Conservation (phyloP, 768 basidiomycete species). For the Boletus reticulatus region DNA sequence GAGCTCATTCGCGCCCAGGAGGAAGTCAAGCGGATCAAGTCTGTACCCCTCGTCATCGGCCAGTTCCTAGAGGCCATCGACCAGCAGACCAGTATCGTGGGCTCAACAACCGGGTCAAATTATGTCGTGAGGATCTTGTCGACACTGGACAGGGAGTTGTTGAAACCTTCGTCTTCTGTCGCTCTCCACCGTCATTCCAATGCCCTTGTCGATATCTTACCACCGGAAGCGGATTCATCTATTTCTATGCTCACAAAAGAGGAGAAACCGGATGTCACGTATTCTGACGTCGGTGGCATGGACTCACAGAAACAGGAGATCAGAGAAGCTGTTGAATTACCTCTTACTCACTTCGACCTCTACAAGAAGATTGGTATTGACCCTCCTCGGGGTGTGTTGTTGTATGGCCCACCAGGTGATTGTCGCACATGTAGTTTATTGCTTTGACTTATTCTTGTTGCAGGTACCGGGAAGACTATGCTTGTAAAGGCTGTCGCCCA, state of each 20-base stretch:
- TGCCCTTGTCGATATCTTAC: constrained; percentile 95
- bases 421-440: constrained; percentile 11
- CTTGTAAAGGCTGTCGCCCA: constrained; percentile 99
- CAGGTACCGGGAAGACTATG: constrained; percentile 99
- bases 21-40: constrained; percentile 99
- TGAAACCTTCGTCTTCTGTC: constrained; percentile 96
- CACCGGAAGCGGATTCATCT: constrained; percentile 96
- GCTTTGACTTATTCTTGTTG: constrained; percentile 2
- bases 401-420: constrained; percentile 94
- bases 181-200: constrained; percentile 99
- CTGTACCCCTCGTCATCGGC: constrained; percentile 97
- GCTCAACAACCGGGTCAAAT: constrained; percentile 96
- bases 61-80: constrained; percentile 99
- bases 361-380: constrained; percentile 99
- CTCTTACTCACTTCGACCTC: constrained; percentile 93
- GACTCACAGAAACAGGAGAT: constrained; percentile 99
- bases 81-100: constrained; percentile 95
- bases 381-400: constrained; percentile 93
- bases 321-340: constrained; percentile 95
- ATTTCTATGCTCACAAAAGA: constrained; percentile 94
- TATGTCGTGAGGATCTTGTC: constrained; percentile 97
- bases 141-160: constrained; percentile 92
- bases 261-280: constrained; percentile 92
- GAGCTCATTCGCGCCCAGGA: constrained; percentile 99
- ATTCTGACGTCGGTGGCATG: constrained; percentile 95